A percentile compares a stretch with the other conserved stretches of the same genome.
These are phyloP conservation scores for Chalciporus pseudorubinellus DNA, from an alignment of 768 basidiomycete species.

Conservation along the genomic window DNA sequence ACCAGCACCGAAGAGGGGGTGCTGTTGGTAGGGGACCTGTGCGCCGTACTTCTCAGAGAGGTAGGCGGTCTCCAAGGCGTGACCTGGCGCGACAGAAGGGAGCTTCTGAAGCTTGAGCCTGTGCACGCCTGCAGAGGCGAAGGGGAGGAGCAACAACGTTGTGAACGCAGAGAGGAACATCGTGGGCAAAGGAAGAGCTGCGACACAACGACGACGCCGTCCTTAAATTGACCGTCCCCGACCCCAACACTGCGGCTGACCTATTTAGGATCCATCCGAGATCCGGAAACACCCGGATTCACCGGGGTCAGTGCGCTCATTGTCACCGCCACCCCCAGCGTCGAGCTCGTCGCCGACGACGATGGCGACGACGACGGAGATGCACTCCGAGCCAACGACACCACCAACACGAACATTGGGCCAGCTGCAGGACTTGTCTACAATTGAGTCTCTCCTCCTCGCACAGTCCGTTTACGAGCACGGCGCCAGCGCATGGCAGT, in stretches of 20 bases:
- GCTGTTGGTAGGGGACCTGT: slow-evolving; percentile 40
- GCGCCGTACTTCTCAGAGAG: slow-evolving; percentile 92
- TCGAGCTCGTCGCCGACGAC: slow-evolving; percentile 1
- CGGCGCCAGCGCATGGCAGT: slow-evolving; percentile 66
- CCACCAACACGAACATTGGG: neutral
- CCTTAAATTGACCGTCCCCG: slow-evolving; percentile 28
- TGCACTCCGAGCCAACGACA: slow-evolving; percentile 26
- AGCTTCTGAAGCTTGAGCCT: slow-evolving; percentile 91
- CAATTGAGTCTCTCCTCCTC: slow-evolving; percentile 73
- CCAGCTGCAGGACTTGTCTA: slow-evolving; percentile 21
- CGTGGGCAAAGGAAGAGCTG: slow-evolving; percentile 26
- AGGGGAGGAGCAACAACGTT: slow-evolving; percentile 41
- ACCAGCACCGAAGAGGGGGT: slow-evolving; percentile 72
- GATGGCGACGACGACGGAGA: slow-evolving; percentile 20
- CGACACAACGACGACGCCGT: neutral
- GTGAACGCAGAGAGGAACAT: slow-evolving; percentile 45
- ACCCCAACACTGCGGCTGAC: neutral
- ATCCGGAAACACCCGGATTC: slow-evolving; percentile 22
- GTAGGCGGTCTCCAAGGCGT: slow-evolving; percentile 73
- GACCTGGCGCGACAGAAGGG: slow-evolving; percentile 56
- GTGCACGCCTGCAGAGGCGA: slow-evolving; percentile 59
- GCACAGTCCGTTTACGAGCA: slow-evolving; percentile 86
- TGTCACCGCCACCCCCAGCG: neutral
- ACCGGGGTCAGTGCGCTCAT: slow-evolving; percentile 2
- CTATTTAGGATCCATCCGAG: neutral